These are phyloP conservation scores for Nephelium lappaceum DNA, from an alignment of 345 rosid species.

Conservation along the genomic window DNA sequence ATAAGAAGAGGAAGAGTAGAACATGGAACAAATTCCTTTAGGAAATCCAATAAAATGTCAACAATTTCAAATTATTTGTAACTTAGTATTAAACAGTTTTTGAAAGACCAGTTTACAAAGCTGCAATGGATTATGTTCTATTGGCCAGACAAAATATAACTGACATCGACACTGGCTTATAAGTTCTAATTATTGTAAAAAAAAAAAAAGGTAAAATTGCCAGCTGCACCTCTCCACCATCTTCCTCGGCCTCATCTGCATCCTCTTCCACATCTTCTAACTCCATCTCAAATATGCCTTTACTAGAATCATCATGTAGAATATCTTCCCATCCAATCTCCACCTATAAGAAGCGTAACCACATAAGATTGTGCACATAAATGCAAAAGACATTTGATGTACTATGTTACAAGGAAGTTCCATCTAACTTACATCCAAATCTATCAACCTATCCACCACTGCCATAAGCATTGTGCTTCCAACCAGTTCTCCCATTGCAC, in stretches of 20 bases:
- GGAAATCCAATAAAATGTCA: neutral
- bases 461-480: slow-evolving; percentile 66
- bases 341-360: slow-evolving; percentile 41
- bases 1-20: neutral
- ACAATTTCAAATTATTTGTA: neutral
- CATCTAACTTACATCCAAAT: slow-evolving; percentile 77
- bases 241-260: slow-evolving; percentile 37
- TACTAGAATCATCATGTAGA: slow-evolving; percentile 62
- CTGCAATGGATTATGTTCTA: neutral
- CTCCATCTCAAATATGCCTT: slow-evolving; percentile 86
- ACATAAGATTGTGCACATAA: slow-evolving; percentile 8
- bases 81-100: neutral
- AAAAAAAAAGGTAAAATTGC: neutral
- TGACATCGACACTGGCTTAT: neutral
- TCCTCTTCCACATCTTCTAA: slow-evolving; percentile 58
- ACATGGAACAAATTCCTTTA: neutral
- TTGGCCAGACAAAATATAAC: neutral
- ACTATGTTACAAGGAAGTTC: neutral
- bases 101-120: neutral
- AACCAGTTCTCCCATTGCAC: slow-evolving; percentile 69
- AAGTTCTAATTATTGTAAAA: neutral
- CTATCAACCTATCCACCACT: slow-evolving; percentile 77
- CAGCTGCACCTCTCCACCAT: slow-evolving; percentile 51
- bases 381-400: slow-evolving; percentile 2
- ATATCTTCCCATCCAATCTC: slow-evolving; percentile 85